Conservation (phyloP, 1,139 yeast genomes). For the Suhomyces terraborum region DNA sequence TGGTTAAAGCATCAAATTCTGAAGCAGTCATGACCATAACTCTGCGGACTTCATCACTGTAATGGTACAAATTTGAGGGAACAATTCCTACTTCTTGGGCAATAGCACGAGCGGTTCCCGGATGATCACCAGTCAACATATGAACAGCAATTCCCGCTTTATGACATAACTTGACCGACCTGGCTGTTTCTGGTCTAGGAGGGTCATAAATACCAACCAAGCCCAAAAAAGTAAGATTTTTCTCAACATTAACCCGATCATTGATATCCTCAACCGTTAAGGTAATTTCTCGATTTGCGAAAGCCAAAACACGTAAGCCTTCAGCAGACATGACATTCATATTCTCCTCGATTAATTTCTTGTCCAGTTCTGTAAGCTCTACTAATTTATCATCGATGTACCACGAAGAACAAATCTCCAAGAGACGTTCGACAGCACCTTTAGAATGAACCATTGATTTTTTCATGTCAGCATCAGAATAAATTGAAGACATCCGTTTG, state of each 20-base stretch:
- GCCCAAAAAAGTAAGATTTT: slow-evolving; percentile 60
- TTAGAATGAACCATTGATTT: slow-evolving; percentile 55
- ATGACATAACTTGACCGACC: slow-evolving; percentile 68
- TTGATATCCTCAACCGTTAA: slow-evolving; percentile 22
- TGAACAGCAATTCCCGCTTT: slow-evolving; percentile 79
- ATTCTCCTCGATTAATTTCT: slow-evolving; percentile 49
- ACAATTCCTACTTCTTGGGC: slow-evolving; percentile 85
- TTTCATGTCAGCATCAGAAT: slow-evolving; percentile 31
- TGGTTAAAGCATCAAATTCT: slow-evolving; percentile 66
- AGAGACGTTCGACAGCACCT: slow-evolving; percentile 78
- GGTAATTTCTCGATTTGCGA: slow-evolving; percentile 49
- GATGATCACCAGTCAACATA: slow-evolving; percentile 87
- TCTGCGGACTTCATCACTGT: slow-evolving; percentile 59
- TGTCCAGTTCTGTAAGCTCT: slow-evolving; percentile 46
- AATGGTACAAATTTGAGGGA: slow-evolving; percentile 68
- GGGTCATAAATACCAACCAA: slow-evolving; percentile 83
- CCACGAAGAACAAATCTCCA: slow-evolving; percentile 62
- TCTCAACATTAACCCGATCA: slow-evolving; percentile 57
- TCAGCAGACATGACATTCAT: slow-evolving; percentile 65
- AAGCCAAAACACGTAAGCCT: slow-evolving; percentile 76
- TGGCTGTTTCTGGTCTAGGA: slow-evolving; percentile 72
- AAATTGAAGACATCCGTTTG: slow-evolving; percentile 73
- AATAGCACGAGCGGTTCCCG: slow-evolving; percentile 79
- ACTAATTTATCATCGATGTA: slow-evolving; percentile 35
- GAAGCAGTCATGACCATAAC: slow-evolving; percentile 77